phyloP scores from a whole-genome alignment of 2,329 filamentous ascomycete species.

The Colletotrichum karsti region DNA sequence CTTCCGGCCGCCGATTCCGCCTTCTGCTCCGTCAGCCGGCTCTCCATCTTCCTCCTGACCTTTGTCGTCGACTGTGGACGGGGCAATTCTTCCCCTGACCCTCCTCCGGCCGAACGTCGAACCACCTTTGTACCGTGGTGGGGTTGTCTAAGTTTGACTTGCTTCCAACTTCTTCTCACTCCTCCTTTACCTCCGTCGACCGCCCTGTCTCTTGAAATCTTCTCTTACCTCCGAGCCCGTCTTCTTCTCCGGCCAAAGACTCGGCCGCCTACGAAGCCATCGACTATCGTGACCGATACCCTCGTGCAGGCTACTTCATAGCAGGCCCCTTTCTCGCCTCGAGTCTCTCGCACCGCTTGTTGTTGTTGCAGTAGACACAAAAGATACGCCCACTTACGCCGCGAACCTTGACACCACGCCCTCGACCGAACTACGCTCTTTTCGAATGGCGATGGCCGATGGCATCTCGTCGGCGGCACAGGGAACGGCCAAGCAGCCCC shows the following conservation, averaged over 20 bases:
- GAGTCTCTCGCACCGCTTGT: not conserved
- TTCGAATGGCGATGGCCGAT: constrained; percentile 31
- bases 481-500: constrained; percentile 19
- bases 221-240: constrained; percentile 3
- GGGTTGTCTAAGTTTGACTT: constrained; percentile 23
- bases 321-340: not conserved
- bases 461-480: constrained; percentile 25
- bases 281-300: not conserved
- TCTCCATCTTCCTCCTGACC: constrained; percentile 4
- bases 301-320: constrained; percentile 5
- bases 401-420: not conserved
- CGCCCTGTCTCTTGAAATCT: not conserved
- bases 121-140: constrained; percentile 24
- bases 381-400: not conserved
- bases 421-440: not conserved
- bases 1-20: constrained; percentile 13
- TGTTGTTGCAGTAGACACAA: not conserved
- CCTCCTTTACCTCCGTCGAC: not conserved
- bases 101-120: constrained; percentile 23
- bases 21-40: constrained; percentile 22
- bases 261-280: constrained; percentile 1
- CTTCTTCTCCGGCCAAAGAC: not conserved
- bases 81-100: constrained; percentile 11
- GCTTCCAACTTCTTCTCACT: not conserved
- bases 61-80: constrained; percentile 16